Base-by-base conservation (phyloP, 805 yeast genomes). In the Clavispora vitiphila region DNA sequence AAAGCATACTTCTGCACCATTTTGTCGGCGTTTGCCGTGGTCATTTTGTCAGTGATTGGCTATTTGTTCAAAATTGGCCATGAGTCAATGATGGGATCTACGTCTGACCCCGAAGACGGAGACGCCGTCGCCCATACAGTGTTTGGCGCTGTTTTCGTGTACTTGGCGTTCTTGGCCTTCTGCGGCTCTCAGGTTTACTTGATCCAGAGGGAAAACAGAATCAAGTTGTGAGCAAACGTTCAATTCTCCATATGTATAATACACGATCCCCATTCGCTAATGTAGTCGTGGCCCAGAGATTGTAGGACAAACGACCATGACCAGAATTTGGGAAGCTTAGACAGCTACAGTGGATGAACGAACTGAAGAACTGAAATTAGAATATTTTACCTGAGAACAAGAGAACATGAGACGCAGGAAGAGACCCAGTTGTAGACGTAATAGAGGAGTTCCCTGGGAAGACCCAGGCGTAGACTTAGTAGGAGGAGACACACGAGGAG, bases 1-100 rank as follows among this genome's bases (percentile, higher is more conserved):
- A 82, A 86, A 57, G 98, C 99, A 19, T 91, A 96, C 86, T 88
- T 86, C 64, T 91, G 99, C 62, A 91, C 98, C 35, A 76, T 91
- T 32, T 72, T 93, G 35, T 89, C 97, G 38, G 89, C 93, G 12
- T 91, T 91, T 62, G 99, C 95, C 44, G 81, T 91, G 25, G 83
- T 88, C 35, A 93, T 91, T 43, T 76, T 91, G 37, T 76, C 95
- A 9, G 85, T 86, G 42, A 78, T 91, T 53, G 99, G 95, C 15
- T 78, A 80, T 51, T 73, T 91, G 49, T 91, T 93, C 71, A 72
- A 83, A 53, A 70, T 69, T 26, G 86, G 81, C 51, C 95, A 87
- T 61, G 98, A 91, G 67, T 76, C 95, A 16, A 83, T 91, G 85
- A 82, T 89, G 69, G 99, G 99, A 4, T 86, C 96, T 30, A 79